These are phyloP conservation scores for Polytrichum commune DNA, from an alignment of 225 moss, liverwort and hornwort species.

Conservation along the genomic window DNA sequence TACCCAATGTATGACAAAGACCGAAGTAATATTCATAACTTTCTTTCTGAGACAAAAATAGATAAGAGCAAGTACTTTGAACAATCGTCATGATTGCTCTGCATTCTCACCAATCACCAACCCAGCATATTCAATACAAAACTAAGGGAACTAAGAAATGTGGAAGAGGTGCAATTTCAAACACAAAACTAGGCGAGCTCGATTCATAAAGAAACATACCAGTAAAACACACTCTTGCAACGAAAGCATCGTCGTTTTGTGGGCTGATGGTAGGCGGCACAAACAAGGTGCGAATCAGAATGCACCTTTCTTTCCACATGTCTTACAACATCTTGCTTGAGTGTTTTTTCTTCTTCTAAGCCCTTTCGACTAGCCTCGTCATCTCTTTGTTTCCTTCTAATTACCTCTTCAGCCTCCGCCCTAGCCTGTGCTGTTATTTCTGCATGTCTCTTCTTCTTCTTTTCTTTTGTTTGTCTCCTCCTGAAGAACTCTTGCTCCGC, in stretches of 20 bases:
- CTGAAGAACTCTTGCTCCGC: slow-evolving; percentile 34
- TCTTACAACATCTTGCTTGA: neutral
- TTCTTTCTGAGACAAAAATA: neutral
- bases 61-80: neutral
- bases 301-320: slow-evolving; percentile 14
- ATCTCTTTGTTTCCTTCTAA: slow-evolving; percentile 11
- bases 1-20: neutral
- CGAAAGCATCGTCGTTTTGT: slow-evolving; percentile 66
- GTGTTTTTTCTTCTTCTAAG: slow-evolving; percentile 7
- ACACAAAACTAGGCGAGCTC: neutral
- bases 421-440: slow-evolving; percentile 27
- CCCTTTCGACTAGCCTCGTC: slow-evolving; percentile 19
- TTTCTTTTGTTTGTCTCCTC: slow-evolving; percentile 50
- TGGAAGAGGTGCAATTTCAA: neutral
- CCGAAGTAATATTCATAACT: neutral
- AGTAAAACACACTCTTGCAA: slow-evolving; percentile 80
- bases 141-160: neutral
- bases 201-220: slow-evolving; percentile 37
- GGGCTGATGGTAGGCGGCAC: slow-evolving; percentile 58
- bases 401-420: slow-evolving; percentile 29
- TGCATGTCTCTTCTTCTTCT: slow-evolving; percentile 29
- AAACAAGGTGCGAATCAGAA: slow-evolving; percentile 20
- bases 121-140: neutral
- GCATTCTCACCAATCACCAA: neutral
- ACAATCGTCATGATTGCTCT: neutral